Base-by-base conservation (phyloP, 495 filamentous ascomycete genomes). In the Aspergillus incahuasiensis region DNA sequence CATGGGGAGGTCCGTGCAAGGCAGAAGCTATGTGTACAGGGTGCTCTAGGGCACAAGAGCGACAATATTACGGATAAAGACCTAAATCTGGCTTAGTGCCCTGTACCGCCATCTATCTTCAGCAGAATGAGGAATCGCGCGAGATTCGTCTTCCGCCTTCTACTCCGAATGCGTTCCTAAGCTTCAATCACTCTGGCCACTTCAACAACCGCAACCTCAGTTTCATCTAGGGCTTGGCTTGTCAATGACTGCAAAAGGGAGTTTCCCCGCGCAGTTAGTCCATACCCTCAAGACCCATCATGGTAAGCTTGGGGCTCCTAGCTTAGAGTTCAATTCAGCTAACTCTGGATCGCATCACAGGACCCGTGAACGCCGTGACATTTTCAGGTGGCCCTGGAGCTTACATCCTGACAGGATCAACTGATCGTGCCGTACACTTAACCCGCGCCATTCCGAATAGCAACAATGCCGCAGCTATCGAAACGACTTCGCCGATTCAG, bases 381-480 rank as follows among this genome's bases (percentile, higher is more conserved):
- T 77, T 72, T 61, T 73, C 69, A 52, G 69, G 66, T 57, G 67
- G 58, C 53, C 67, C 69, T 13, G 66, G 64, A 54, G 68, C 69
- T 28, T 74, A 83, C 56, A 80, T 96, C 70, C 84, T 96, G 21
- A 91, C 90, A 48, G 92, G 92, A 62, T 88, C 85, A 44, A 79
- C 89, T 46, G 92, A 97, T 76, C 89, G 92, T 58, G 78, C 82
- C 38, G 82, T 96, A 66, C 84, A 90, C 48, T 84, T 96, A 16
- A 94, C 92, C 70, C 88, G 88, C 60, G 79, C 85, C 4, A 64
- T 79, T 24, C 73, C 79, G 7, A 72, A 52, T 56, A 74, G 74
- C 44, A 54, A 72, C 18, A 65, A 73, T 58, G 65, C 68, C 40
- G 54, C 63, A 18, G 62, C 68, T 20, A 44, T 64, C 45, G 65